Evolutionary conservation across 1,284 basidiomycete genomes (phyloP).

Genomic region (Moniliophthora roreri): DNA sequence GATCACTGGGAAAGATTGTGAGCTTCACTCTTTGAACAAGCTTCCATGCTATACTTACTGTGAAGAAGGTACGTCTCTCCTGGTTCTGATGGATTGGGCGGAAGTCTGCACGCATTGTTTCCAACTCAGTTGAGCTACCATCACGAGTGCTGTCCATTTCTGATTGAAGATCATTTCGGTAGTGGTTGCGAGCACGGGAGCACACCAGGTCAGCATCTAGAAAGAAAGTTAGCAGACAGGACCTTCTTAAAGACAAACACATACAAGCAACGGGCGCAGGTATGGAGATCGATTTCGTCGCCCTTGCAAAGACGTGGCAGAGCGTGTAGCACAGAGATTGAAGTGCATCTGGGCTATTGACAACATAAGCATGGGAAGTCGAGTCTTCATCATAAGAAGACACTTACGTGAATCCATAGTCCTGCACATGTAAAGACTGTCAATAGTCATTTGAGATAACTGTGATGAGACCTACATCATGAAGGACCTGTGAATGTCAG

Average conservation of each 20-base stretch:
- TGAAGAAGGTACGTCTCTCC: background rate
- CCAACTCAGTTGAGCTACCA: background rate
- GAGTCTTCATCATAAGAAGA: constrained; percentile 3
- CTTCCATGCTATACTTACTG: background rate
- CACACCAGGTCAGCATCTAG: constrained; percentile 82
- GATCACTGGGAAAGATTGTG: too few relatives aligned
- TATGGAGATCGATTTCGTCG: constrained; percentile 81
- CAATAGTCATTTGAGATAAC: background rate
- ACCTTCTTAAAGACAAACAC: constrained; percentile 22
- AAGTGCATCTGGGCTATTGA: constrained; percentile 57
- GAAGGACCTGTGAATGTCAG: constrained; percentile 18
- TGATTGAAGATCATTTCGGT: constrained; percentile 21
- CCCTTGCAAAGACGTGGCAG: constrained; percentile 79
- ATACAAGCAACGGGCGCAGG: constrained; percentile 82
- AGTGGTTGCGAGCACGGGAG: constrained; percentile 76
- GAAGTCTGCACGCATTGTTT: background rate
- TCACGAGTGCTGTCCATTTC: background rate
- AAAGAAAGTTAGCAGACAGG: constrained; percentile 38
- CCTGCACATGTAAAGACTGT: constrained; percentile 20
- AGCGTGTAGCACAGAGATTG: constrained; percentile 73
- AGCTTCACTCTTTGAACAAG: too few relatives aligned
- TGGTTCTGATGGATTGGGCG: background rate
- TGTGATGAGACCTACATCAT: constrained; percentile 24
- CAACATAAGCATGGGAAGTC: constrained; percentile 24
- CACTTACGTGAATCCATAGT: constrained; percentile 31